Evolutionary conservation across 2,329 filamentous ascomycete species (phyloP).

Genomic region (Botrytis galanthina): DNA sequence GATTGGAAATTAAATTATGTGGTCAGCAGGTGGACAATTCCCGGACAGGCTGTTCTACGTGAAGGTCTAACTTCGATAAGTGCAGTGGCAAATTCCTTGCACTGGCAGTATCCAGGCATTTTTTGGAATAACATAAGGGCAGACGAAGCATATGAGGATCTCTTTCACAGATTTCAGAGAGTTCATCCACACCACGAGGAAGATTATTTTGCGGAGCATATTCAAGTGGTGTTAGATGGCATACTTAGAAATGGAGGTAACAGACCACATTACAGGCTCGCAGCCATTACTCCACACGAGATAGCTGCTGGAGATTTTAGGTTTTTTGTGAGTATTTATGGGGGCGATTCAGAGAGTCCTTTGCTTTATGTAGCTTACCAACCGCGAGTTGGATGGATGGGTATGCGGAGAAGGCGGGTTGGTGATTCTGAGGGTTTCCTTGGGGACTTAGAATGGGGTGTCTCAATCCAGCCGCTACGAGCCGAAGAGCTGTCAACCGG

Average conservation of each 20-base stretch:
- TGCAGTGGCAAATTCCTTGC: conserved; percentile 4
- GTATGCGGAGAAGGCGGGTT: background rate
- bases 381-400: background rate
- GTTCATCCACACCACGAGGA: background rate
- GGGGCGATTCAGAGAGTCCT: background rate
- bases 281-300: background rate
- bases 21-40: background rate
- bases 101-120: background rate
- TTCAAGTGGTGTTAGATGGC: background rate
- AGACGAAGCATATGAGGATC: background rate
- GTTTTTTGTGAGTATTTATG: background rate
- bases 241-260: background rate
- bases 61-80: background rate
- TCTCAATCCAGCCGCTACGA: background rate
- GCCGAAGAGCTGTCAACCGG: too few species aligned
- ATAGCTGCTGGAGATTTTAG: background rate
- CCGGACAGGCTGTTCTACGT: background rate
- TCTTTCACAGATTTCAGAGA: background rate
- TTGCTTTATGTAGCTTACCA: background rate
- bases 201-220: background rate
- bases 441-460: background rate
- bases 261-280: background rate
- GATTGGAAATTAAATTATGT: background rate
- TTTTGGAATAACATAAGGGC: background rate
- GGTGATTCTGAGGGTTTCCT: background rate